Conservation (phyloP, 2,329 filamentous ascomycete species). For the Pseudogymnoascus destructans region DNA sequence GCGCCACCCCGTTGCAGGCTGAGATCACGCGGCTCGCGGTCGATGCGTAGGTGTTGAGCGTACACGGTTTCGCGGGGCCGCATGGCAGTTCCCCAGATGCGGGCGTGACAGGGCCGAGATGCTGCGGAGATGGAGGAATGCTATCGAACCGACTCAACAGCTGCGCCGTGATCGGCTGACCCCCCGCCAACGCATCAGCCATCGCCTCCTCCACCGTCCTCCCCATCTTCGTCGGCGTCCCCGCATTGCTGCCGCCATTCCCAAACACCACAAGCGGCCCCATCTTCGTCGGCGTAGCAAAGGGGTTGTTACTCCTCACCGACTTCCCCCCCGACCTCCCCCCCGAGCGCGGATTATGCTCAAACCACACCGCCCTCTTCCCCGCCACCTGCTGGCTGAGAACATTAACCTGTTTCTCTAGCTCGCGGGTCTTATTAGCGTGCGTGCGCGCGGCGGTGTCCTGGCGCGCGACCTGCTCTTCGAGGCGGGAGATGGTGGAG, state of each 20-base stretch:
- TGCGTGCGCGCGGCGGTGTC: conserved; percentile 7
- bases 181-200: neutral
- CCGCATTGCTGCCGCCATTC: neutral
- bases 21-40: neutral
- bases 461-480: conserved; percentile 14
- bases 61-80: neutral
- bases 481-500: conserved; percentile 5
- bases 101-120: neutral
- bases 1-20: neutral
- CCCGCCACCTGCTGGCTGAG: conserved; percentile 11
- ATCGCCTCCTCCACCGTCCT: neutral
- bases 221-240: neutral
- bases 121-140: neutral
- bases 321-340: neutral
- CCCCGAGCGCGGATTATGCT: conserved; percentile 11
- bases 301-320: conserved; percentile 8
- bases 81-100: neutral
- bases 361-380: conserved; percentile 19
- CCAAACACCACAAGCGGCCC: neutral
- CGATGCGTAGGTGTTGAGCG: neutral
- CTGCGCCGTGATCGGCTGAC: neutral
- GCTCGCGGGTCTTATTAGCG: neutral
- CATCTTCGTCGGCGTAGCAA: neutral
- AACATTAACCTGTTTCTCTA: neutral
- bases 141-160: neutral